Conservation (phyloP, 1,139 yeast species). For the Saccharomyces hybrid region DNA sequence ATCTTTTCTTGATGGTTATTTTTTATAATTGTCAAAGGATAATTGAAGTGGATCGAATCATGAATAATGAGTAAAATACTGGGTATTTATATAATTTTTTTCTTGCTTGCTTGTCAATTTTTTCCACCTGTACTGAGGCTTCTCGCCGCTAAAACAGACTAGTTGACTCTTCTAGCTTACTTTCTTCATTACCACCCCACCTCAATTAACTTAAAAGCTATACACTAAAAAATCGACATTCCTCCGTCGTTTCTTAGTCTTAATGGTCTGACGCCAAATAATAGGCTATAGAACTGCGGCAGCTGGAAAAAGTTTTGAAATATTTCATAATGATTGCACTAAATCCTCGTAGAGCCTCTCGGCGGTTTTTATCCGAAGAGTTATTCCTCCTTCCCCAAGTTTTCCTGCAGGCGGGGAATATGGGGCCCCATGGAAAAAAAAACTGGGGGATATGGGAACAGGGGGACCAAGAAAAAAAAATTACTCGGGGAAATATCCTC, state of each 20-base stretch:
- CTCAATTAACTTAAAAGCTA: neutral
- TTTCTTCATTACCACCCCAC: neutral
- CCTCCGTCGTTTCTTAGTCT: neutral
- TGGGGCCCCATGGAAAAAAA: slow-evolving; percentile 1
- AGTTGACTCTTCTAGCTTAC: neutral
- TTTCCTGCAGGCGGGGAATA: slow-evolving; percentile 1
- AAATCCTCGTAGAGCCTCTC: neutral
- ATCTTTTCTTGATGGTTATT: neutral
- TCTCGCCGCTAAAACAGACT: neutral
- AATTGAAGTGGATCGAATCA: neutral
- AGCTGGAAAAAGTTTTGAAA: neutral
- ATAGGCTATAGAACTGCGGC: neutral
- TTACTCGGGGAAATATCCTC: neutral
- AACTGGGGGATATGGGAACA: neutral
- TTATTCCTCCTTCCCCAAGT: neutral
- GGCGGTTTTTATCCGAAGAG: neutral
- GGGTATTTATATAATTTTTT: neutral
- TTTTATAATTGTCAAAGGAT: neutral
- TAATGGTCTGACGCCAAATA: neutral
- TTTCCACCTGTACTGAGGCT: neutral
- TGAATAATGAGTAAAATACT: neutral
- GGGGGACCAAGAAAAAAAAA: neutral
- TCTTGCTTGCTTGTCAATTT: neutral
- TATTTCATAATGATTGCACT: neutral
- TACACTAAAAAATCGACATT: neutral